Evolutionary conservation across 2,329 filamentous ascomycete species (phyloP).

Genomic region (Exutisphaerella laricina): DNA sequence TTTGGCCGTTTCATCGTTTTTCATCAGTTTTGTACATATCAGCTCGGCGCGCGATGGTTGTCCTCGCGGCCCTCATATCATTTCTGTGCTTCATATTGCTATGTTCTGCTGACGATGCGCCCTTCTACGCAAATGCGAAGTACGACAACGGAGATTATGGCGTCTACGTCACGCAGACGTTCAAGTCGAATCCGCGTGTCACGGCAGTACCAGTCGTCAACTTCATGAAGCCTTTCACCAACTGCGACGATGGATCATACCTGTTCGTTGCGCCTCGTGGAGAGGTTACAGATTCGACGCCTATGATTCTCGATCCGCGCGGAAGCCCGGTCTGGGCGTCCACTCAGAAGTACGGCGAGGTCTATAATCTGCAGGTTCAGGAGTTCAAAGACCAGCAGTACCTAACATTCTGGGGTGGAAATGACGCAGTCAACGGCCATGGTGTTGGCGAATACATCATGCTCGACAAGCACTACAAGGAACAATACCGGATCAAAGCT

Average conservation of each 20-base stretch:
- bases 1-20: not conserved
- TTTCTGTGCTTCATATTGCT: constrained; percentile 1
- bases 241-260: constrained; percentile 30
- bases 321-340: constrained; percentile 17
- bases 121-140: constrained; percentile 19
- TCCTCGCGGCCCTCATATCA: not conserved
- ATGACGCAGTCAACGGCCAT: constrained; percentile 44
- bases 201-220: constrained; percentile 30
- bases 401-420: constrained; percentile 48
- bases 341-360: constrained; percentile 29
- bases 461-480: constrained; percentile 28
- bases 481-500: constrained; percentile 36
- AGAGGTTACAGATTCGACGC: constrained; percentile 10
- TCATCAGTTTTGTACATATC: not conserved
- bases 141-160: constrained; percentile 36
- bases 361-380: constrained; percentile 45
- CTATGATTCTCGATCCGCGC: constrained; percentile 17
- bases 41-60: not conserved
- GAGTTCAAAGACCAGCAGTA: constrained; percentile 41
- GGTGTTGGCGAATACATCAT: constrained; percentile 46
- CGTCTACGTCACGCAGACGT: constrained; percentile 33
- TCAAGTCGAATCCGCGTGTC: constrained; percentile 31
- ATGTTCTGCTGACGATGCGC: constrained; percentile 14
- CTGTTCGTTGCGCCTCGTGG: constrained; percentile 28
- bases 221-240: constrained; percentile 28